These are phyloP conservation scores for Syncephalis fuscata DNA, from an alignment of 371 early-diverging fungal species.

Conservation along the genomic window DNA sequence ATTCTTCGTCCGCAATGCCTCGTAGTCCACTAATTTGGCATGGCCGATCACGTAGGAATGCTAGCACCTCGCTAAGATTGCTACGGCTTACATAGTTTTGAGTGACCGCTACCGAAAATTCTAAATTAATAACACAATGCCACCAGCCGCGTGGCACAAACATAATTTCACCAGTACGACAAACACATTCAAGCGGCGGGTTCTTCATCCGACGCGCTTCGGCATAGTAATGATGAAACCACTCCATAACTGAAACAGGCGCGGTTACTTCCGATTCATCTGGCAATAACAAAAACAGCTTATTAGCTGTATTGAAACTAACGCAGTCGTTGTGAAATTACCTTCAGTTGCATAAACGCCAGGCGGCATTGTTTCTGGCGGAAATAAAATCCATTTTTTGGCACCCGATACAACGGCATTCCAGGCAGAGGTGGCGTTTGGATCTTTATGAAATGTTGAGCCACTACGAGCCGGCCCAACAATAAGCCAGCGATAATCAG, in stretches of 20 bases:
- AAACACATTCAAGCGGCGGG: slow-evolving; percentile 31
- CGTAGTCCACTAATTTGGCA: slow-evolving; percentile 32
- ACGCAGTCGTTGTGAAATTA: slow-evolving; percentile 5
- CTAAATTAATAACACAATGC: slow-evolving; percentile 53
- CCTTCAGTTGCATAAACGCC: slow-evolving; percentile 32
- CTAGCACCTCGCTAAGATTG: slow-evolving; percentile 30
- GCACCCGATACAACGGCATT: slow-evolving; percentile 46
- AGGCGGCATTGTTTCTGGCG: slow-evolving; percentile 44
- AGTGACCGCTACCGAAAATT: slow-evolving; percentile 39
- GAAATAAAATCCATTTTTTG: slow-evolving; percentile 37
- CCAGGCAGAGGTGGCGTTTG: slow-evolving; percentile 51
- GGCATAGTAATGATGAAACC: slow-evolving; percentile 27
- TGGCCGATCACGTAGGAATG: slow-evolving; percentile 27
- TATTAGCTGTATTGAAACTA: too few relatives aligned
- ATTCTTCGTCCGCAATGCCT: too few relatives aligned
- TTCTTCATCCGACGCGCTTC: slow-evolving; percentile 9
- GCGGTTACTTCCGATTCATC: slow-evolving; percentile 51
- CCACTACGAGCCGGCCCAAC: slow-evolving; percentile 45
- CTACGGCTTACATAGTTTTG: slow-evolving; percentile 42
- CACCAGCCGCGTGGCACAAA: slow-evolving; percentile 61
- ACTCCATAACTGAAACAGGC: slow-evolving; percentile 46
- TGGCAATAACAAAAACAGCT: too few relatives aligned
- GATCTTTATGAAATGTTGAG: slow-evolving; percentile 48
- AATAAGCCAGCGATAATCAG: slow-evolving; percentile 56
- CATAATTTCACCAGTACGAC: slow-evolving; percentile 41